Conservation (phyloP, 169 alveolate genomes). For the Cryptosporidium xiaoi region DNA sequence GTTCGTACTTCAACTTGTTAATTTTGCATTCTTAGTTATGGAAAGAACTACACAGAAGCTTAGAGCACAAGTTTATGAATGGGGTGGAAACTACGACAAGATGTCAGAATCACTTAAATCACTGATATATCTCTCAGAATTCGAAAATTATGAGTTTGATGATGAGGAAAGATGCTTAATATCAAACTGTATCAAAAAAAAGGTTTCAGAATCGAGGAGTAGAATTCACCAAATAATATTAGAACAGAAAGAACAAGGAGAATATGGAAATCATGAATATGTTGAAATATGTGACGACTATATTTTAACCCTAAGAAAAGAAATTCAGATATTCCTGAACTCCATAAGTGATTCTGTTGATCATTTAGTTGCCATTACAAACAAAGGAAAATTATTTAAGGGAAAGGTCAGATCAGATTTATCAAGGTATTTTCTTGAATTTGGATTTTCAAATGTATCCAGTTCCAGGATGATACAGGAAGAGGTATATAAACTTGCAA, state of each 20-base stretch:
- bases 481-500: background rate
- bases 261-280: background rate
- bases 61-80: slow-evolving; percentile 37
- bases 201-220: slow-evolving; percentile 26
- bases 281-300: slow-evolving; percentile 29
- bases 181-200: background rate
- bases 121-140: slow-evolving; percentile 55
- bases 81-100: slow-evolving; percentile 59
- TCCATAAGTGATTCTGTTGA: slow-evolving; percentile 9
- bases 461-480: slow-evolving; percentile 26
- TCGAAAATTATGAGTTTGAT: slow-evolving; percentile 55
- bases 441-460: background rate
- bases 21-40: background rate
- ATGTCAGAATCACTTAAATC: slow-evolving; percentile 53
- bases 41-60: slow-evolving; percentile 24
- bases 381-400: slow-evolving; percentile 29
- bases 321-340: slow-evolving; percentile 17
- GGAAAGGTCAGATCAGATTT: slow-evolving; percentile 41
- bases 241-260: slow-evolving; percentile 24
- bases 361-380: slow-evolving; percentile 1
- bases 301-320: slow-evolving; percentile 25
- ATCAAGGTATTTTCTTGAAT: slow-evolving; percentile 46
- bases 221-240: slow-evolving; percentile 3
- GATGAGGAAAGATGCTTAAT: slow-evolving; percentile 33
- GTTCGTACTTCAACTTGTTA: background rate